These are phyloP conservation scores for Trypanosoma brucei DNA, from an alignment of 208 protist genomes.

Conservation along the genomic window DNA sequence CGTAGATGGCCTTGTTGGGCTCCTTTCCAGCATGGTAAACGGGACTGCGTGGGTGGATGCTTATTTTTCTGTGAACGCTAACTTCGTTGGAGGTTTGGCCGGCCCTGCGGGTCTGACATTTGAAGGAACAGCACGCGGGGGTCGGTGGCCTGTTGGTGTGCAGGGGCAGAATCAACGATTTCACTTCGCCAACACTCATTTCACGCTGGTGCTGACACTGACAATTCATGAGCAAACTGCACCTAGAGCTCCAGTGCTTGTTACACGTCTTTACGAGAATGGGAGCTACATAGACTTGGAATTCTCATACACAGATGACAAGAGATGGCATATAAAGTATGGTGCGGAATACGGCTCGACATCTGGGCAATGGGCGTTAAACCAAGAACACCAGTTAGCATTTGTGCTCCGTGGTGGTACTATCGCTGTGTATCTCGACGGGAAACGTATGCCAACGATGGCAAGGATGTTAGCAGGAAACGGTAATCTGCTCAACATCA, in stretches of 20 bases:
- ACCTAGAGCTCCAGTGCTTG: not conserved
- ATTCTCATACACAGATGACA: constrained; percentile 1
- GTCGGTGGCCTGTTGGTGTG: constrained; percentile 7
- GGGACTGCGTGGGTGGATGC: not conserved
- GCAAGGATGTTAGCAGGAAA: not conserved
- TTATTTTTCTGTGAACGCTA: constrained; percentile 11
- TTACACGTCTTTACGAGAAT: not conserved
- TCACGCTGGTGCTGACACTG: constrained; percentile 15
- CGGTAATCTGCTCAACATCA: not conserved
- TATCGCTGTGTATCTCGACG: constrained; percentile 14
- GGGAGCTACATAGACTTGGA: not conserved
- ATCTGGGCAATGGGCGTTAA: not conserved
- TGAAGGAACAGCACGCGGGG: constrained; percentile 2
- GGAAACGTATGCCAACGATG: not conserved
- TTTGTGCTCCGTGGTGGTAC: not conserved
- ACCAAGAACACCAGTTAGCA: constrained; percentile 7
- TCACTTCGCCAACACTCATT: constrained; percentile 6
- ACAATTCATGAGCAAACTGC: constrained; percentile 2
- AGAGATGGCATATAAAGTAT: constrained; percentile 5
- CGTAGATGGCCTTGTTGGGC: constrained; percentile 10
- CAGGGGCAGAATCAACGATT: constrained; percentile 18
- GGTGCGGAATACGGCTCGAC: not conserved
- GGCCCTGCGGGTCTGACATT: constrained; percentile 4
- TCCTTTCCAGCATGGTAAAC: not conserved
- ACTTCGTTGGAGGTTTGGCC: not conserved